These are phyloP conservation scores for Pyrenophora tritici-repentis DNA, from an alignment of 2,329 filamentous ascomycete species.

Conservation along the genomic window DNA sequence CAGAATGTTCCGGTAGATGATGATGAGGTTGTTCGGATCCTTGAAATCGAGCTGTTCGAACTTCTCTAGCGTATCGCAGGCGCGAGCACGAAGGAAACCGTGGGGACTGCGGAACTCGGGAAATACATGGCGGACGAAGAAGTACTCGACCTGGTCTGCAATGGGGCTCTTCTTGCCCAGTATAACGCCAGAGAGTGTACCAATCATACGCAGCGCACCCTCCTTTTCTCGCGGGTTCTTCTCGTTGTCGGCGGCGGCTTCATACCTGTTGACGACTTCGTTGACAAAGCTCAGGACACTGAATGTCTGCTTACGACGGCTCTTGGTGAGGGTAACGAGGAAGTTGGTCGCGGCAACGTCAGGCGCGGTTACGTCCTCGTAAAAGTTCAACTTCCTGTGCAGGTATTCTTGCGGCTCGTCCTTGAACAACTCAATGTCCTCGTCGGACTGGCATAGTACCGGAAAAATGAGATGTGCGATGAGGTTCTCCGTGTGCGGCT, in stretches of 20 bases:
- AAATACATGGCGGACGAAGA: slow-evolving; percentile 97
- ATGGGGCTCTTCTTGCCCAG: slow-evolving; percentile 98
- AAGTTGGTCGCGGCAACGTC: slow-evolving; percentile 97
- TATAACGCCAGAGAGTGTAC: slow-evolving; percentile 89
- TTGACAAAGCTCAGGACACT: slow-evolving; percentile 95
- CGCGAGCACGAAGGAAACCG: slow-evolving; percentile 89
- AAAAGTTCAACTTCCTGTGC: slow-evolving; percentile 96
- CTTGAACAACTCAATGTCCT: slow-evolving; percentile 92
- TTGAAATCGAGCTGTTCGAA: slow-evolving; percentile 98
- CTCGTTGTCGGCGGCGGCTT: slow-evolving; percentile 78
- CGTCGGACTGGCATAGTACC: slow-evolving; percentile 86
- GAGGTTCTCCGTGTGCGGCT: slow-evolving; percentile 89
- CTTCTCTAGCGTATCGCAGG: slow-evolving; percentile 97
- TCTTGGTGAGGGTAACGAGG: slow-evolving; percentile 90
- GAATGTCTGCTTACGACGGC: slow-evolving; percentile 92
- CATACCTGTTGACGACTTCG: slow-evolving; percentile 90
- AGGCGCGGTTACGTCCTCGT: slow-evolving; percentile 93
- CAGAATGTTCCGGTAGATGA: slow-evolving; percentile 95
- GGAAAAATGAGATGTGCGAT: slow-evolving; percentile 96
- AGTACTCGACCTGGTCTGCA: slow-evolving; percentile 96
- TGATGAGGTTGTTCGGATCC: slow-evolving; percentile 90
- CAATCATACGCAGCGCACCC: slow-evolving; percentile 95
- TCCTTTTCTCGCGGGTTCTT: slow-evolving; percentile 97
- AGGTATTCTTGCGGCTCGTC: slow-evolving; percentile 95
- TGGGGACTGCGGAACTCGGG: slow-evolving; percentile 93